Percentiles rank a stretch among this genome's conserved stretches.
These are phyloP conservation scores for Erythrophleum fordii DNA, from an alignment of 306 rosid genomes.

Conservation along the genomic window DNA sequence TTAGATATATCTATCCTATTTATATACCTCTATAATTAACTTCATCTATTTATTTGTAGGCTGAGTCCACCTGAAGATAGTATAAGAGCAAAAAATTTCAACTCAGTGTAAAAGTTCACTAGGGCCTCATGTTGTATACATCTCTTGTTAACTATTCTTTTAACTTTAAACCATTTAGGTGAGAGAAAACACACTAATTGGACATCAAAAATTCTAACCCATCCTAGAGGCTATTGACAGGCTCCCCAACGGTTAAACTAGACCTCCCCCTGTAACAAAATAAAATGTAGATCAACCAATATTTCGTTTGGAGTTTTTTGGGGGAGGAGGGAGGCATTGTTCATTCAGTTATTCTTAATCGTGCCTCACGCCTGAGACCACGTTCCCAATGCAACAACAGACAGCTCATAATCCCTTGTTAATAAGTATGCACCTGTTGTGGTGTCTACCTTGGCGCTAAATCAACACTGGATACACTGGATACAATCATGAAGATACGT, in stretches of 20 bases:
- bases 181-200: no score
- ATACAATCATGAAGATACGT: constrained; percentile 26
- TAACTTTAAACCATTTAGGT: no score
- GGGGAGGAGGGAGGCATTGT: neutral
- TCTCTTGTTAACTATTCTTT: no score
- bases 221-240: neutral
- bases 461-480: neutral
- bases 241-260: neutral
- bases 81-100: neutral
- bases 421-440: neutral
- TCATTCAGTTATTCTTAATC: constrained; percentile 7
- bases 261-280: neutral
- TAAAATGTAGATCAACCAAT: neutral
- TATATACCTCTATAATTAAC: neutral
- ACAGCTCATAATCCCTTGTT: no score
- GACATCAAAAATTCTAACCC: neutral
- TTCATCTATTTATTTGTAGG: neutral
- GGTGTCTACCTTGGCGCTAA: neutral
- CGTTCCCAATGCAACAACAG: neutral
- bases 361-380: neutral
- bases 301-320: neutral
- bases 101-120: neutral
- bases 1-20: neutral
- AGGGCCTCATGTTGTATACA: neutral
- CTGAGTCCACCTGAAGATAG: neutral